These are phyloP conservation scores for Triticum monococcum DNA, from an alignment of 176 grass and related monocot genomes.

Conservation along the genomic window DNA sequence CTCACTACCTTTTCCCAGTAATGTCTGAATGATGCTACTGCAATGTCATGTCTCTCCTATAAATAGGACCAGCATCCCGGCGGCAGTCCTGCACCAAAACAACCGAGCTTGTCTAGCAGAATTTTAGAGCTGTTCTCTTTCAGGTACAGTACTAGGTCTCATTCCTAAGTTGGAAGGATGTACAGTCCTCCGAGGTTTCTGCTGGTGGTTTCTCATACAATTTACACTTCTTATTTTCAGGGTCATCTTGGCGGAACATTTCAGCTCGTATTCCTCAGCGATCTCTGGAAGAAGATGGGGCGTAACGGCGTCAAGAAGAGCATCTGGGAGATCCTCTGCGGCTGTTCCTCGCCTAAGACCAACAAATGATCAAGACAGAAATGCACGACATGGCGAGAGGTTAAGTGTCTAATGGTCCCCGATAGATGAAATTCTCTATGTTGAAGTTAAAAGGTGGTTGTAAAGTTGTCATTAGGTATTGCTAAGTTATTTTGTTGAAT, in stretches of 20 bases:
- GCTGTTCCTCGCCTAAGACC: constrained; percentile 22
- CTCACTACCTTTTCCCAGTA: constrained; percentile 6
- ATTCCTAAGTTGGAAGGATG: too few species aligned
- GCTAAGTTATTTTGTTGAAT: constrained; percentile 16
- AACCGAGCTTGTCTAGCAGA: background rate
- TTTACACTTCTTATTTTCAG: background rate
- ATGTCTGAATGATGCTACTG: background rate
- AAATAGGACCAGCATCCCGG: background rate
- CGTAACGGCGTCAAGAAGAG: constrained; percentile 50
- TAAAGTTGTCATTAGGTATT: background rate
- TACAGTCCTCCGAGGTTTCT: background rate
- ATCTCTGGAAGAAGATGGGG: constrained; percentile 23
- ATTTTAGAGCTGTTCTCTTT: background rate
- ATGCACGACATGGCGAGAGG: background rate
- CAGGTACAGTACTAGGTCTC: background rate
- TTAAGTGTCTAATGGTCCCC: background rate
- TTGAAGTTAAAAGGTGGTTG: background rate
- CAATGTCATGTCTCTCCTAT: background rate
- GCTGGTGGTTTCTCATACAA: background rate
- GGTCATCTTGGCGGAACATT: background rate
- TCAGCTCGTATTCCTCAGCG: background rate
- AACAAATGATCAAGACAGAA: background rate
- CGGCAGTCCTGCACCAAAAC: background rate
- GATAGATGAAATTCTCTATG: background rate
- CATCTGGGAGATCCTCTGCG: constrained; percentile 41